A percentile compares a stretch with the other conserved stretches of the same genome.
Conservation (phyloP, 768 basidiomycete species). For the Termitomyces sp. region DNA sequence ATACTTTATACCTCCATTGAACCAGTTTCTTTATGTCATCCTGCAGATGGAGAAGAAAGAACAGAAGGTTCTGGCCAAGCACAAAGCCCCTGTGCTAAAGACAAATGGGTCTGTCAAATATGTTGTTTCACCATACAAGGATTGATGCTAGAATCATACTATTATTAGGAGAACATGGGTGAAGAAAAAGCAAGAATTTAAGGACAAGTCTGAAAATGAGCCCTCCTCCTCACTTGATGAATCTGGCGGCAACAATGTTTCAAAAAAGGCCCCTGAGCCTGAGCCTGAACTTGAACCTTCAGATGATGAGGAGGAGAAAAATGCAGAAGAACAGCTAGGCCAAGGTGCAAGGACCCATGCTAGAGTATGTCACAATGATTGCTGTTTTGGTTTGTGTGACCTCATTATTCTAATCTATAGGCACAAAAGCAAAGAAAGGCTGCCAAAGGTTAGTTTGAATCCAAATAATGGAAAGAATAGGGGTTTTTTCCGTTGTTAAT, state of each 20-base stretch:
- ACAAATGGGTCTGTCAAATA: constrained; percentile 48
- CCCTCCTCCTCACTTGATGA: constrained; percentile 21
- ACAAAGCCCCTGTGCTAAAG: constrained; percentile 42
- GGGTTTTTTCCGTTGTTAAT: neutral
- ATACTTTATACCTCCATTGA: constrained; percentile 2
- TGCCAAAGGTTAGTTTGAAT: constrained; percentile 8
- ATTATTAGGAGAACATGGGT: constrained; percentile 28
- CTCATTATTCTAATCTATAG: constrained; percentile 3
- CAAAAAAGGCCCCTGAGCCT: constrained; percentile 19
- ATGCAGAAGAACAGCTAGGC: constrained; percentile 23
- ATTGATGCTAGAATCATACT: neutral
- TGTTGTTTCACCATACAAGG: constrained; percentile 12
- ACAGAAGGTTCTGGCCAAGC: constrained; percentile 44
- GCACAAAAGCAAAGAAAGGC: constrained; percentile 13
- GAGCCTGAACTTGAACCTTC: constrained; percentile 11
- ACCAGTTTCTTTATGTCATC: neutral
- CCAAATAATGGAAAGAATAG: constrained; percentile 5
- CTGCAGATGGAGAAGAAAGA: constrained; percentile 38
- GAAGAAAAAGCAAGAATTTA: constrained; percentile 26
- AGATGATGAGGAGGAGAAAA: constrained; percentile 18
- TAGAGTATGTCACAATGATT: constrained; percentile 8
- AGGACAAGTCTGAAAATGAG: constrained; percentile 38
- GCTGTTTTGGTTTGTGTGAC: neutral
- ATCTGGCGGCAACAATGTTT: constrained; percentile 35
- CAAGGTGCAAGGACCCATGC: constrained; percentile 21